Base-by-base conservation (phyloP, 768 basidiomycete genomes). In the Mycena crocata region DNA sequence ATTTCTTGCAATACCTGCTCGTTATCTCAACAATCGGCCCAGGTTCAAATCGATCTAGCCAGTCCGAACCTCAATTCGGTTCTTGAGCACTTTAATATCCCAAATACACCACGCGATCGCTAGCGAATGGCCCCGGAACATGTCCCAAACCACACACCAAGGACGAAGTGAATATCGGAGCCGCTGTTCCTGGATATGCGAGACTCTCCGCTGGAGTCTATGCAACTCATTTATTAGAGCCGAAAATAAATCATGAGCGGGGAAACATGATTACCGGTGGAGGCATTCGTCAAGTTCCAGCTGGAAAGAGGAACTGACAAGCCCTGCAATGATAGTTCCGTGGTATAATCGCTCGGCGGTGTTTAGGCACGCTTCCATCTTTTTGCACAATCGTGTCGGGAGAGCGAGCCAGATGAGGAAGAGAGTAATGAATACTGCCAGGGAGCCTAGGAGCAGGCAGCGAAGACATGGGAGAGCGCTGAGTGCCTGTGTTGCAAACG, bases 21-120 rank as follows among this genome's bases (percentile, higher is more conserved):
- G 24, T 60, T 24, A 44, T 15, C 2, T 24, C n/a, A n/a, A 5
- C 23, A 40, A 40, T 55, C 9, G 28, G 37, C 6, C 5, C 21
- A 23, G 30, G 5, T 21, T 17, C 28, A 55, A 40, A 6, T 2
- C 14, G 54, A 26, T 30, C 13, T 14, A 26, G 3, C 28, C 13
- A 13, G 8, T 4, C 35, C 48, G 35, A 51, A 62, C 61, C 61
- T 62, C 51, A 21, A 62, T 46, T 30, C 26, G 51, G 21, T 30
- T 62, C 42, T 55, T 54, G n/a, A 62, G 28, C 13, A 54, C 34
- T 28, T 45, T 31, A 21, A 55, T 55, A 19, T 62, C 61, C 51
- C 51, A 55, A 12, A 55, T 30, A 31, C 61, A 62, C 4, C 52
- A 42, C 2, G n/a, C 42, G 19, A 62, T 62, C 12, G 30, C 52